Evolutionary conservation across 2,329 filamentous ascomycete species (phyloP).

Genomic region (Fusarium guadeloupense): DNA sequence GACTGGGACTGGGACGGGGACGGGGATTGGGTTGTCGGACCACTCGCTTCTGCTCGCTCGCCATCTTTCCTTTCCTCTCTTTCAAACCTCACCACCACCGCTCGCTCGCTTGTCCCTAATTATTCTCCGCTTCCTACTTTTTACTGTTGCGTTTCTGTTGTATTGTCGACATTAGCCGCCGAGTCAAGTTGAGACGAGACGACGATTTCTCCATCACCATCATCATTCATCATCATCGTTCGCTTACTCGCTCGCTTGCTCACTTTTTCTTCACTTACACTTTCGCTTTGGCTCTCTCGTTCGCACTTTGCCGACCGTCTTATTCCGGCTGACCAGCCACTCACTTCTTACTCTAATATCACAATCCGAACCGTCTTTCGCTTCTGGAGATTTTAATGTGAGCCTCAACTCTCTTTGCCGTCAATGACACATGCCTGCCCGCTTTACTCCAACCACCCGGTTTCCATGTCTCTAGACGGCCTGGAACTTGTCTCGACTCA

Average conservation of each 20-base stretch:
- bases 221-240: slow-evolving; percentile 1
- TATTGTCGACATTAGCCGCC: slow-evolving; percentile 27
- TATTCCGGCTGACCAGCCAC: slow-evolving; percentile 41
- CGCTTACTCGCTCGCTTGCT: slow-evolving; percentile 9
- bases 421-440: slow-evolving; percentile 44
- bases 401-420: slow-evolving; percentile 46
- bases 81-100: slow-evolving; percentile 41
- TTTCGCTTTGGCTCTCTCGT: slow-evolving; percentile 33
- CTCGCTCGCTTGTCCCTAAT: slow-evolving; percentile 36
- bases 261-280: slow-evolving; percentile 26
- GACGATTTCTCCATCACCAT: slow-evolving; percentile 5
- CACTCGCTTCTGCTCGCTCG: slow-evolving; percentile 32
- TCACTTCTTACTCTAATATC: slow-evolving; percentile 42
- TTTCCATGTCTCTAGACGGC: slow-evolving; percentile 20
- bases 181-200: neutral
- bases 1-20: neutral
- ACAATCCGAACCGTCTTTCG: slow-evolving; percentile 35
- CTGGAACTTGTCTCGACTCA: slow-evolving; percentile 14
- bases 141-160: slow-evolving; percentile 35
- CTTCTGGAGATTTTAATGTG: slow-evolving; percentile 50
- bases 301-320: slow-evolving; percentile 34
- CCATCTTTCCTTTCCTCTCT: slow-evolving; percentile 32
- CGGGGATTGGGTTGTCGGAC: slow-evolving; percentile 32
- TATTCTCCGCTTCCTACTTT: slow-evolving; percentile 23
- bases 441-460: slow-evolving; percentile 44